Evolutionary conservation across 2,329 filamentous ascomycete species (phyloP), one percentile per base, ranked within the genome.

Genomic region (Exophiala sideris): DNA sequence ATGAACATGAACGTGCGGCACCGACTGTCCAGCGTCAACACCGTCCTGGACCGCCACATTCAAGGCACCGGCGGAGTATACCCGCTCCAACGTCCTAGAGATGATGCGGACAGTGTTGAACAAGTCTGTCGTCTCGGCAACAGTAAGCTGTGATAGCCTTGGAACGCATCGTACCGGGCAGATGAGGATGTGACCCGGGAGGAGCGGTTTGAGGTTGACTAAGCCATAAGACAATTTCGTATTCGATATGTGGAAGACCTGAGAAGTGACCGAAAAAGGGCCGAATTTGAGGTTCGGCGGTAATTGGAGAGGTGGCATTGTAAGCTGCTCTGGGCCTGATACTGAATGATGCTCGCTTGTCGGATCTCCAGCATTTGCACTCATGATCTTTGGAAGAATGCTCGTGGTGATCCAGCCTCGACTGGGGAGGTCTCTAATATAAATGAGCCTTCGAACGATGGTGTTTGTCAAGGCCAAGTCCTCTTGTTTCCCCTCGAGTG

Each of bases 21-120:
- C 92, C 53, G 90, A 96, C 79, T 99, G 94, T 0, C 94, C 94
- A 1, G 94, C 90, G 56, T 91, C 89, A 32, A 79, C 76, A 16
- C 94, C 94, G 70, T 99, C 94, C 70, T 99, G 94, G n/a, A 99
- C 81, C 0, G 92, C 91, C 46, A 99, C 85, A 68, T 96, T 97
- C 73, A 97, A 87, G 56, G 89, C 88, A 8, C 88, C 84, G 5
- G 84, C 87, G 33, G 79, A 67, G 68, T 81, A 79, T 58, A 84
- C 70, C 29, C 76, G 76, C 65, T 81, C 76, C 6, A 96, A 79
- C 76, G 95, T 91, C 44, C 80, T 81, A 64, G 91, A 86, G 5
- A 95, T 85, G 38, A 84, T 83, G 70, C 94, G 90, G 24, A 95
- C 91, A 1, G 91, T 87, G n/a, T 80, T 71, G 74, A 96, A 96